Conservation (phyloP, 345 rosid genomes). For the Clarkia xantiana region DNA sequence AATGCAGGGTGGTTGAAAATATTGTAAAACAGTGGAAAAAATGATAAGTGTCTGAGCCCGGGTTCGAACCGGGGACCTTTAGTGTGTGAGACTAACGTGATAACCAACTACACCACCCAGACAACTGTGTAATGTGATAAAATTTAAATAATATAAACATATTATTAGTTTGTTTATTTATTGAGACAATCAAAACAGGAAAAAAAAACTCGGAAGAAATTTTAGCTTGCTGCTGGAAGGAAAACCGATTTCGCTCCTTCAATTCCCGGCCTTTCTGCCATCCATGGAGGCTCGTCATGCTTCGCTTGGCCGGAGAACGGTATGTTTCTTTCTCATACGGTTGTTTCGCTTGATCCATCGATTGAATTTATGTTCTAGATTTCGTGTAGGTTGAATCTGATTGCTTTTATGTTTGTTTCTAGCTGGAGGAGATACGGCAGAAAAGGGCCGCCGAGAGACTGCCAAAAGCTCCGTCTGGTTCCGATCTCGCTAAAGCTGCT, state of each 20-base stretch:
- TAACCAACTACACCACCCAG: slow-evolving; percentile 73
- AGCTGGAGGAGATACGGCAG: slow-evolving; percentile 93
- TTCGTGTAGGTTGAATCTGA: neutral
- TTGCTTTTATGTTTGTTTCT: slow-evolving; percentile 8
- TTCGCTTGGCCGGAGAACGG: slow-evolving; percentile 91
- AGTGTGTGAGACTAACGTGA: slow-evolving; percentile 67
- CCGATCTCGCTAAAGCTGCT: slow-evolving; percentile 50
- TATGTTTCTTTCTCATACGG: slow-evolving; percentile 11
- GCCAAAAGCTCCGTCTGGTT: slow-evolving; percentile 59
- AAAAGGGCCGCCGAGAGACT: slow-evolving; percentile 88
- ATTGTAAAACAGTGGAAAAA: too few relatives aligned
- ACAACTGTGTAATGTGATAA: too few relatives aligned
- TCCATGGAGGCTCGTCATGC: slow-evolving; percentile 69
- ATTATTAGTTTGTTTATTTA: too few relatives aligned
- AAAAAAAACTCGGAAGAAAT: too few relatives aligned
- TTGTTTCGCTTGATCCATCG: neutral
- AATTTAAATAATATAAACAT: too few relatives aligned
- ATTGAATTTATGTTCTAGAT: neutral
- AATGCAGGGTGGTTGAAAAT: too few relatives aligned
- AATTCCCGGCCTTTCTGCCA: neutral
- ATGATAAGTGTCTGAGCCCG: slow-evolving; percentile 42
- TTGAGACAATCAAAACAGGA: too few relatives aligned
- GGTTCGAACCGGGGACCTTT: slow-evolving; percentile 52
- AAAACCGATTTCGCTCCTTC: slow-evolving; percentile 1
- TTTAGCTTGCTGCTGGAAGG: neutral